Evolutionary conservation across 805 yeast species (phyloP), one percentile per base, ranked within the genome.

Genomic region (Ogataea philodendri): DNA sequence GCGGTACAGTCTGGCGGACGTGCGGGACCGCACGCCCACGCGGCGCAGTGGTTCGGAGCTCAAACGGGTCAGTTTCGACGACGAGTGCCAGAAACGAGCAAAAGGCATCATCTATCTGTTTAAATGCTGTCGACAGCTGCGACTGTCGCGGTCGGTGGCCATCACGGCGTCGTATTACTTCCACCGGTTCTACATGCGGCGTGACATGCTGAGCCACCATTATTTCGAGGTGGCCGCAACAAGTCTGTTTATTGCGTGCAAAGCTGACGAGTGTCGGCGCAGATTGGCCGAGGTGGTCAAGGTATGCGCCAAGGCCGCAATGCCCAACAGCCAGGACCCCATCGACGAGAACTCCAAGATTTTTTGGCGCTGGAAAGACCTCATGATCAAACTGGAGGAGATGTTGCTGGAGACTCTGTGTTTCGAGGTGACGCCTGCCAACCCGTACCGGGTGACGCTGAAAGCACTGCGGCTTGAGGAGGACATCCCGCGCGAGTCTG

Each of bases 201-300:
- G 59, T 35, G 66, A 72, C 22, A 45, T 73, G 32, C 54, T 57
- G 24, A 51, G 59, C 26, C 59, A 59, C 42, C 79, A 73, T 40
- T 66, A 67, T 33, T 76, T 67, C 43, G 76, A 76, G 39, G 59
- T 69, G 6, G 78, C 69, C 0, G 76, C 74, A 2, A 66, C 77
- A 3, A 55, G 72, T 19, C 45, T 76, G 11, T 75, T 75, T 45
- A 54, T 75, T 16, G 78, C 78, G 4, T 63, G 74, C 35, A 75
- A 75, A 41, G 65, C 73, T 6, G 78, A 74, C 35, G 81, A 75
- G 37, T 63, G 74, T 19, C 63, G 69, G 21, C 60, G 81, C 18
- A 54, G 66, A 23, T 51, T 75, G 18, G 53, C 67, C 25, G 78
- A 74, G 35, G 63, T 76, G 4, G 74, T 72, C 14, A 60, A 65